Base-by-base conservation (phyloP, 2,329 filamentous ascomycete genomes). In the Fusarium albidum region DNA sequence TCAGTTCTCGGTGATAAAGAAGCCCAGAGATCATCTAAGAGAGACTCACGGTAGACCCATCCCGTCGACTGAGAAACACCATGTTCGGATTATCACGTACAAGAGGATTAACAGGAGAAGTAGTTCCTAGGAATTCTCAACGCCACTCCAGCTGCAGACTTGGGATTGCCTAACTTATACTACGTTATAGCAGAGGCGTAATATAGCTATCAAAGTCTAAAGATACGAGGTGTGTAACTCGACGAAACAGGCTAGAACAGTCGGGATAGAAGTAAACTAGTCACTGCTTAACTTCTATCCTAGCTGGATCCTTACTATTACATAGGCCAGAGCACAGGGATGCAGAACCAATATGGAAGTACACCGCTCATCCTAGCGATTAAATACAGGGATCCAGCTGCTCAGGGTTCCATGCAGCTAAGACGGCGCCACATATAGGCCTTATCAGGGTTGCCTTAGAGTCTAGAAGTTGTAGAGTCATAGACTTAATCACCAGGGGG, bases 171-270 rank as follows among this genome's bases (percentile, higher is more conserved):
- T 13, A 21, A 1, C 1, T 51, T 5, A 9, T 54, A 6, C 12
- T 54, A 27, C 15, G 45, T 4, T 37, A 15, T 4, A 47, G 51
- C 2, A 47, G 47, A 1, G 35, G n/a, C n/a, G n/a, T n/a, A n/a
- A n/a, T n/a, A n/a, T n/a, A n/a, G n/a, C n/a, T n/a, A n/a, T n/a
- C n/a, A n/a, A 11, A n/a, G 8, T 6, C n/a, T 2, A 6, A 1
- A 1, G 0, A 5, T 2, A n/a, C n/a, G n/a, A n/a, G n/a, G n/a
- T n/a, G n/a, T n/a, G n/a, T n/a, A n/a, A n/a, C n/a, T n/a, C n/a
- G n/a, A n/a, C n/a, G n/a, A n/a, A n/a, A n/a, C n/a, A n/a, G n/a
- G n/a, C n/a, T n/a, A n/a, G n/a, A n/a, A n/a, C n/a, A n/a, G n/a
- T n/a, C n/a, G n/a, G n/a, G n/a, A n/a, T n/a, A n/a, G n/a, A n/a